Base-by-base conservation (phyloP, 1,284 basidiomycete genomes). In the Somion occarium region DNA sequence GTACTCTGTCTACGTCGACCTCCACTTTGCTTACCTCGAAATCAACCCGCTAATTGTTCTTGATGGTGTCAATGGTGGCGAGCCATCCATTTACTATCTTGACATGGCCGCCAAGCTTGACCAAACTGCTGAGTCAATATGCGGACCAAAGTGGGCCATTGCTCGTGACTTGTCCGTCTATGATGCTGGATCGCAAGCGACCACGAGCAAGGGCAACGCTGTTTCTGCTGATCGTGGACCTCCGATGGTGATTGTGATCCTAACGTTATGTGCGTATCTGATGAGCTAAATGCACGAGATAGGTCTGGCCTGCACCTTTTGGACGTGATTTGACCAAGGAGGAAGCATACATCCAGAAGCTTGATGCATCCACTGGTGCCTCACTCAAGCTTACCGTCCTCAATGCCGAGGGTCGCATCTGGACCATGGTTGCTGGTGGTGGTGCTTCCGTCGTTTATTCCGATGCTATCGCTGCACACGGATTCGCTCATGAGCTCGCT, bases 31-130 rank as follows among this genome's bases (percentile, higher is more conserved):
- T 39, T 99, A 99, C 78, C 92, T 99, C 67, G 96, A 99, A 75
- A 99, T 99, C 75, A 99, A 99, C 82, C 97, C 97, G 43, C 85
- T 99, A 54, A 90, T 99, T 66, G 91, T 92, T 66, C 86, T 98
- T 62, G 94, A 97, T 69, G 85, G 80, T 56, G 87, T 82, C 56
- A 74, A 83, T 62, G 79, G 79, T 61, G 83, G 81, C 56, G 76
- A 86, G 60, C 85, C 88, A 51, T 84, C 85, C 58, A 94, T 99
- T 64, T 88, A 91, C 72, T 98, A 96, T 78, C 88, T 99, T 61
- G 97, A 99, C 72, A 98, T 99, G 95, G 97, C 96, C 46, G 95
- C 96, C 68, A 99, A 99, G 80, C 90, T 99, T 62, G 97, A 99
- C 71, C 91, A 93, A 71, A 99, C 96, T 19, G 97, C 96, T 53